A percentile compares a stretch with the other conserved stretches of the same genome.
These are phyloP conservation scores for Naganishia albida DNA, from an alignment of 1,284 basidiomycete genomes.

Conservation along the genomic window DNA sequence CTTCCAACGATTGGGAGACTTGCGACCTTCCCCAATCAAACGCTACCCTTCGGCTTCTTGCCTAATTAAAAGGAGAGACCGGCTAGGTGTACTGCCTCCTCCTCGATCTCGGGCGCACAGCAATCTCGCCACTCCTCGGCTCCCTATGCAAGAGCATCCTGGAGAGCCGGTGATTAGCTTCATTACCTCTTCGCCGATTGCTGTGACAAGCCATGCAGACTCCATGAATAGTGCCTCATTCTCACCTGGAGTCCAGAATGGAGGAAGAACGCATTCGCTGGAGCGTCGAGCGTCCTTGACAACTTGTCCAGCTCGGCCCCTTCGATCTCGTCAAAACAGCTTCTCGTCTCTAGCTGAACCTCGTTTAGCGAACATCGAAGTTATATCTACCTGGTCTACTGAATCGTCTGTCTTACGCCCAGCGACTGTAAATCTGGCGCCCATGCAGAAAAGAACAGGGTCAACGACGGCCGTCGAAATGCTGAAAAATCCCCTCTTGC, in stretches of 20 bases:
- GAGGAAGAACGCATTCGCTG: not conserved
- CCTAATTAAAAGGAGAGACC: not conserved
- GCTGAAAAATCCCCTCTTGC: not conserved
- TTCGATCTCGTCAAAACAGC: not conserved
- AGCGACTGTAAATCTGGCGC: not conserved
- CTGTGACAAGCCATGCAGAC: not conserved
- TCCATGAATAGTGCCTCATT: not conserved
- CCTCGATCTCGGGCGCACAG: not conserved
- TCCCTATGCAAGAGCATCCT: not conserved
- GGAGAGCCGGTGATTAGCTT: not conserved
- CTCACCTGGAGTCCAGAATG: not conserved
- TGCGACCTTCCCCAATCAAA: not conserved
- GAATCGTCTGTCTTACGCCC: not conserved
- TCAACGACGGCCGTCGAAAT: not conserved
- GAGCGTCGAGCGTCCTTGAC: not conserved
- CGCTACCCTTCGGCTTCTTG: conserved; percentile 17
- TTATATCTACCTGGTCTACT: conserved; percentile 7
- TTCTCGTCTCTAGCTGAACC: conserved; percentile 14
- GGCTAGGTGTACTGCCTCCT: conserved; percentile 3
- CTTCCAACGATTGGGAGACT: not conserved
- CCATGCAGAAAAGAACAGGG: not conserved
- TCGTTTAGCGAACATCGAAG: conserved; percentile 12
- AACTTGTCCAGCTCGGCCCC: not conserved
- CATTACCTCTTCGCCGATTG: not conserved
- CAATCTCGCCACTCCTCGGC: not conserved